Evolutionary conservation across 2,329 filamentous ascomycete species (phyloP), one percentile per base, ranked within the genome.

Genomic region (Pseudogymnoascus sp.): DNA sequence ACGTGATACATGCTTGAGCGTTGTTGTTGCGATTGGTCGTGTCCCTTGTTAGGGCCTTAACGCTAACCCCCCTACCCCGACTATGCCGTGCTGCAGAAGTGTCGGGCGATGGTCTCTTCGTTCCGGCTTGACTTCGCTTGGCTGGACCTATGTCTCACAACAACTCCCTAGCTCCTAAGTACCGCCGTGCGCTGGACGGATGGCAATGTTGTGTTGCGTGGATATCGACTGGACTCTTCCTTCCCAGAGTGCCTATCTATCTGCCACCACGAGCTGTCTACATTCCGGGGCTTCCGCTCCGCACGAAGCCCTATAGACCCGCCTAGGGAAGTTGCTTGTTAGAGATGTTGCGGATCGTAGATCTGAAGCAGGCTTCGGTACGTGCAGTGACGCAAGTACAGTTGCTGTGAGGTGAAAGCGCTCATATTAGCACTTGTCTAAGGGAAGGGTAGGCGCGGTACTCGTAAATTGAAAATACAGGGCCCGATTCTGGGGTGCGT

Each of bases 321-420:
- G 51, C 29, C 51, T 12, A 16, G 51, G 51, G 26, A 57, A 57
- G 51, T 57, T 57, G 29, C 51, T 57, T 57, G 51, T 57, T 12
- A 34, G 51, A 57, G 51, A 57, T 57, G 29, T 34, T 57, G 51
- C 51, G 51, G 51, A 57, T 57, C 51, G 51, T 57, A 57, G 26
- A 57, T 57, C 51, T 57, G 26, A 57, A 34, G 51, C 51, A 57
- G 51, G 26, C 51, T 57, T 57, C 29, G 51, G 51, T 57, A 34
- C 29, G n/a, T 34, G n/a, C 21, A 57, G 51, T 57, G 51, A 57
- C 51, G 51, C n/a, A 34, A 57, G 51, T 57, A 57, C 47, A 31
- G 47, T 54, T 54, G 7, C 29, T 54, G 10, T 18, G 29, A 57
- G 51, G 29, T 31, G 29, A 57, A 57, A 57, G 29, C n/a, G 51